These are phyloP conservation scores for Colletotrichum costaricense DNA, from an alignment of 2,329 filamentous ascomycete species.

Conservation along the genomic window DNA sequence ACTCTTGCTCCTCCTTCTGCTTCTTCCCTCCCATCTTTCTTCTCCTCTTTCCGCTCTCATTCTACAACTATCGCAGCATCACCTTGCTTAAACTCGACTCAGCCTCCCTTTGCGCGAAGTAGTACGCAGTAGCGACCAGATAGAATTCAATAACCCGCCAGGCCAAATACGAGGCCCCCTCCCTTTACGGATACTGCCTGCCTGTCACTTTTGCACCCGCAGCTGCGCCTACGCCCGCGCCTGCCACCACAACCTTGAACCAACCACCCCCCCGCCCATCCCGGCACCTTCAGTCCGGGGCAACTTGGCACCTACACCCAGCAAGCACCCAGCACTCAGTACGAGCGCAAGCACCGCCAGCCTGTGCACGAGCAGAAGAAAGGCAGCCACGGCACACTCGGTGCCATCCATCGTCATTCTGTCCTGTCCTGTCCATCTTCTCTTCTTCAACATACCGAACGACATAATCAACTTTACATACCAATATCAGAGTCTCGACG, in stretches of 20 bases:
- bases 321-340: neutral
- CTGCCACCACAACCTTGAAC: conserved; percentile 16
- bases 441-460: neutral
- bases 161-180: neutral
- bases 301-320: conserved; percentile 20
- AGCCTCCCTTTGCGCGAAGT: conserved; percentile 14
- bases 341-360: neutral
- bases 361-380: conserved; percentile 1
- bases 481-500: neutral
- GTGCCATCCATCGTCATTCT: neutral
- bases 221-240: conserved; percentile 7
- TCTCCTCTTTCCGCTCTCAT: too few species aligned
- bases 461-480: neutral
- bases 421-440: neutral
- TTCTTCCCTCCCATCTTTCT: neutral
- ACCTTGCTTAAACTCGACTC: neutral
- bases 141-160: neutral
- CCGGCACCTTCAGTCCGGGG: conserved; percentile 37
- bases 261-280: conserved; percentile 34
- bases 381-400: conserved; percentile 2
- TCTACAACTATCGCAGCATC: too few species aligned
- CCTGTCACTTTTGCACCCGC: neutral
- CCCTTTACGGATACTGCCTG: neutral
- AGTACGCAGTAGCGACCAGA: neutral
- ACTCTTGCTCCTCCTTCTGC: neutral